phyloP scores from a whole-genome alignment of 192 early-diverging fungal genomes.

The Gigaspora rosea region DNA sequence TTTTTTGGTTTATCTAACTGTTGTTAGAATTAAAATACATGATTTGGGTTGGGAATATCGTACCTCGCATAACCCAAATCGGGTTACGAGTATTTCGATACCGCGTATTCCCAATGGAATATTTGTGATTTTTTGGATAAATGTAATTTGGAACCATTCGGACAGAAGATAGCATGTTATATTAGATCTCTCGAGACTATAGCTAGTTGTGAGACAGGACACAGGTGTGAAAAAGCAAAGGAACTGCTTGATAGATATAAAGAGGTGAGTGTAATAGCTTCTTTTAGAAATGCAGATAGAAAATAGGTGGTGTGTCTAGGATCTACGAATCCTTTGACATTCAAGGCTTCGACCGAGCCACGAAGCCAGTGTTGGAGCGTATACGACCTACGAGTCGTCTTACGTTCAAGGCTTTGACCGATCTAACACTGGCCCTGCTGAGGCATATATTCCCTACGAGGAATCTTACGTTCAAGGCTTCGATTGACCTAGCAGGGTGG shows the following conservation, averaged over 20 bases:
- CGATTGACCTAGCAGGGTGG: conserved; percentile 1
- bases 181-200: conserved; percentile 20
- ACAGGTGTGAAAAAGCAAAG: conserved; percentile 30
- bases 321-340: conserved; percentile 24
- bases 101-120: conserved; percentile 22
- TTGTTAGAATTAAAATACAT: no score
- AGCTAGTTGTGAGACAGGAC: conserved; percentile 22
- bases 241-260: no score
- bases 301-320: conserved; percentile 29
- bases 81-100: conserved; percentile 2
- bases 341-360: conserved; percentile 29
- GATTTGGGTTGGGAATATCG: no score
- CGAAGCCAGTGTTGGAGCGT: conserved; percentile 31
- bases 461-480: conserved; percentile 6
- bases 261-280: conserved; percentile 25
- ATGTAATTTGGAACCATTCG: conserved; percentile 23
- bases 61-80: no score
- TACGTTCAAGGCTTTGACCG: no score
- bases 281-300: conserved; percentile 27
- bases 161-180: conserved; percentile 28
- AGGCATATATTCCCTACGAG: conserved; percentile 4
- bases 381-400: no score
- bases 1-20: no score
- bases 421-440: conserved; percentile 22
- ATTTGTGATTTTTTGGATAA: conserved; percentile 30